Percentiles rank a stretch among this genome's conserved stretches.
These are phyloP conservation scores for Sarocladium brachiariae DNA, from an alignment of 2,329 filamentous ascomycete genomes.

Conservation along the genomic window DNA sequence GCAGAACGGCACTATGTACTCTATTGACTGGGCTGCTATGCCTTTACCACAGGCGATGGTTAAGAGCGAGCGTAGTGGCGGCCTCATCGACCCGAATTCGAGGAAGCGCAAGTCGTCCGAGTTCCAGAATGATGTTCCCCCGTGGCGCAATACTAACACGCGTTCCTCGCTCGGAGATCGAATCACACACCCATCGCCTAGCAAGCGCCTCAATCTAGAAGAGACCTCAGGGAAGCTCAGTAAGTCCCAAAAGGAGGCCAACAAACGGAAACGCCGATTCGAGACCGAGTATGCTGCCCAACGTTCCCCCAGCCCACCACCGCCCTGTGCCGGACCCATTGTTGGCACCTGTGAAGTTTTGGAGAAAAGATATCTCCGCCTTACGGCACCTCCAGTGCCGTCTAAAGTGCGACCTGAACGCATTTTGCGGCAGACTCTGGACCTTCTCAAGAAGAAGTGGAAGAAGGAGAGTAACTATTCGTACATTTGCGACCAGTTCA, in stretches of 20 bases:
- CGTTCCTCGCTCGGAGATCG: constrained; percentile 62
- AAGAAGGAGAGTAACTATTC: constrained; percentile 86
- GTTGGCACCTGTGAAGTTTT: constrained; percentile 77
- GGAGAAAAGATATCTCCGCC: constrained; percentile 90
- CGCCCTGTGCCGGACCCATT: constrained; percentile 61
- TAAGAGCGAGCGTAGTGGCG: constrained; percentile 55
- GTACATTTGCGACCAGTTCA: constrained; percentile 99
- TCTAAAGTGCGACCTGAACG: constrained; percentile 79
- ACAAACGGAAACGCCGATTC: constrained; percentile 85
- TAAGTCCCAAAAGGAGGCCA: constrained; percentile 90
- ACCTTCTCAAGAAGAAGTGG: constrained; percentile 92
- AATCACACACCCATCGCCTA: constrained; percentile 52
- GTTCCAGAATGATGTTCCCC: constrained; percentile 46
- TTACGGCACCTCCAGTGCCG: constrained; percentile 84
- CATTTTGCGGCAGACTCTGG: constrained; percentile 76
- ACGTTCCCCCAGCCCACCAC: constrained; percentile 49
- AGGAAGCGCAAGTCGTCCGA: constrained; percentile 83
- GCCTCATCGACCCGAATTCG: constrained; percentile 26
- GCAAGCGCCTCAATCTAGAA: constrained; percentile 36
- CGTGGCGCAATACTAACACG: constrained; percentile 69
- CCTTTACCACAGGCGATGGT: constrained; percentile 83
- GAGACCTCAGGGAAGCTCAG: constrained; percentile 52
- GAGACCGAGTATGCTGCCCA: constrained; percentile 58
- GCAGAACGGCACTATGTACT: constrained; percentile 62
- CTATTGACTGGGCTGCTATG: constrained; percentile 75